A percentile compares a stretch with the other conserved stretches of the same genome.
Evolutionary conservation across 352 stramenopile species (phyloP).

Genomic region (Phytophthora niederhauseri): DNA sequence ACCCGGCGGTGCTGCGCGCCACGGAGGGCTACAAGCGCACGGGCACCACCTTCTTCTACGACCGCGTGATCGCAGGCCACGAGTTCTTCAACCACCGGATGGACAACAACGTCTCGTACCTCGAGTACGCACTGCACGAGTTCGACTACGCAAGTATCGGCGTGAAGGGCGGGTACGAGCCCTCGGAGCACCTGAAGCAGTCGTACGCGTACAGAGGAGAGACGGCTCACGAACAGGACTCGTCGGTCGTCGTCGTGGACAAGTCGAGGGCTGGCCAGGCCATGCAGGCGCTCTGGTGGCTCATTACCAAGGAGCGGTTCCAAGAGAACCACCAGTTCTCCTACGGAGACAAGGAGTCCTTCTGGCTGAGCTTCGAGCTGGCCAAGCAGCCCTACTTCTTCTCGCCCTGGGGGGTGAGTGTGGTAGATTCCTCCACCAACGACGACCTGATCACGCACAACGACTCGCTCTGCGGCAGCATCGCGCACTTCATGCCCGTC

Average conservation of each 20-base stretch:
- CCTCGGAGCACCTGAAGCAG: conserved; percentile 44
- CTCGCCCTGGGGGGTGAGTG: conserved; percentile 50
- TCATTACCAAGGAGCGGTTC: conserved; percentile 44
- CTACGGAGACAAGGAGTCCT: conserved; percentile 55
- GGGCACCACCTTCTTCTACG: conserved; percentile 76
- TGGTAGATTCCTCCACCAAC: conserved; percentile 43
- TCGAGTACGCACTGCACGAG: conserved; percentile 40
- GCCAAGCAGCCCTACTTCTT: conserved; percentile 57
- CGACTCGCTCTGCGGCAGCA: conserved; percentile 47
- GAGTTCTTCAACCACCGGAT: conserved; percentile 43
- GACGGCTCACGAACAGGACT: conserved; percentile 59
- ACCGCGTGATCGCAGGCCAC: conserved; percentile 47
- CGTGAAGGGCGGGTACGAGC: conserved; percentile 29
- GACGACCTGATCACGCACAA: conserved; percentile 42
- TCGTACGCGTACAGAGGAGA: conserved; percentile 50
- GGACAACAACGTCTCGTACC: conserved; percentile 41
- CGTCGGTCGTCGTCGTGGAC: conserved; percentile 59
- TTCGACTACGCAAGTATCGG: conserved; percentile 57
- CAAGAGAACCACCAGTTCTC: conserved; percentile 38
- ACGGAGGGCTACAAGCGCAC: conserved; percentile 46
- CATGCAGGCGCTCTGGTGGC: conserved; percentile 44
- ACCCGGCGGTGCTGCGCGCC: conserved; percentile 46
- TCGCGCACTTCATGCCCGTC: conserved; percentile 42
- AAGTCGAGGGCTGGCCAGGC: conserved; percentile 36
- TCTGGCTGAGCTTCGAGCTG: conserved; percentile 61